These are phyloP conservation scores for Colletotrichum sansevieriae DNA, from an alignment of 2,329 filamentous ascomycete genomes.

Conservation along the genomic window DNA sequence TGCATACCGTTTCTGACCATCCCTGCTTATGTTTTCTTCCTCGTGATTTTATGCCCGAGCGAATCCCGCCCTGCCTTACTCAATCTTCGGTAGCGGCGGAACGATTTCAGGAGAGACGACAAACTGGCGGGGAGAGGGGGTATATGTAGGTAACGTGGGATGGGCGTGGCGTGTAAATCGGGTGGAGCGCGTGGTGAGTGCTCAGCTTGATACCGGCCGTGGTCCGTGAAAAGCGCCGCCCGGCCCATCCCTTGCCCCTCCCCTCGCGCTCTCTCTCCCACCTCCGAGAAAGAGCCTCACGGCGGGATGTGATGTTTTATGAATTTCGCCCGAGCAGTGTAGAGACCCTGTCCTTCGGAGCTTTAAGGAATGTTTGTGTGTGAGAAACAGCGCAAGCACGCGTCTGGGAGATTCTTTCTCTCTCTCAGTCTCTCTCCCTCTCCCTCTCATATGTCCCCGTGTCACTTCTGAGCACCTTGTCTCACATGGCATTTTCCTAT, in stretches of 20 bases:
- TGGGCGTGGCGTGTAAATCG: background rate
- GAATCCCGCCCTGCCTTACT: no score
- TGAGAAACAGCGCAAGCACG: background rate
- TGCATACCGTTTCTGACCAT: no score
- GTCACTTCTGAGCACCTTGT: no score
- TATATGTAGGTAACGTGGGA: background rate
- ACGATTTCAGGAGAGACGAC: background rate
- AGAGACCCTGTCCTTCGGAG: no score
- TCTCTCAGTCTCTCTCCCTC: background rate
- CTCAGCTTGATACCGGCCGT: background rate
- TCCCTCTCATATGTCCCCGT: background rate
- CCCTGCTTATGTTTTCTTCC: no score
- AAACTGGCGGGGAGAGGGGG: background rate
- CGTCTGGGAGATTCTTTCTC: background rate
- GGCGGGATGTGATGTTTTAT: background rate
- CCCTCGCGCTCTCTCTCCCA: background rate
- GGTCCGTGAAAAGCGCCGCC: background rate
- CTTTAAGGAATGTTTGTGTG: no score
- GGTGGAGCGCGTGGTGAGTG: conserved; percentile 1
- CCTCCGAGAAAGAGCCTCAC: conserved; percentile 2
- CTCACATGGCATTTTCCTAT: no score
- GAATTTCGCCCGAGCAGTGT: no score
- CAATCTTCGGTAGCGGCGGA: background rate
- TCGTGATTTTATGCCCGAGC: no score
- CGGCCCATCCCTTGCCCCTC: background rate